Evolutionary conservation across 2,329 filamentous ascomycete genomes (phyloP), one percentile per base, ranked within the genome.

Genomic region (Colletotrichum melonis): DNA sequence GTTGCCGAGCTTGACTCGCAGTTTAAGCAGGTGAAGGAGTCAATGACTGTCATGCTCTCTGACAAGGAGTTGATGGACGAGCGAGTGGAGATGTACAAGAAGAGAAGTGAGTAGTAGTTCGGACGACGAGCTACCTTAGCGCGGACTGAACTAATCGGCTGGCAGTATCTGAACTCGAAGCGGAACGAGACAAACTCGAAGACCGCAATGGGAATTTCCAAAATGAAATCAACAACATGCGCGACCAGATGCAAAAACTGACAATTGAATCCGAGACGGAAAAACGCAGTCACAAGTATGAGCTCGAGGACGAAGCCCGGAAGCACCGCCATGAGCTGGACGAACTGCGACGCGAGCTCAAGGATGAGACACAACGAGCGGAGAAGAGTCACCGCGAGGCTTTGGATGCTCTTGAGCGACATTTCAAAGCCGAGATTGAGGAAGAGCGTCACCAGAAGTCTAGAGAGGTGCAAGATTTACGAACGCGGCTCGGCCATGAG

Each of bases 1-100:
- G 89, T 98, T 76, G 91, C 92, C 75, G 89, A 91, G 73, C 92
- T 98, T 84, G 94, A 97, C 78, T 86, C 87, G 22, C 88, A 96
- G 78, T 95, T 95, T 79, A 88, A 89, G 60, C 86, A 89, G 72
- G 87, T 98, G 74, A 92, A 93, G 78, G 88, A 92, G 71, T 92
- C 93, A 75, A 91, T 98, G 79, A 91, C 91, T 72, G 88, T 88
- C 38, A 92, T 93, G 26, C 88, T 92, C 12, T 89, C 88, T 54
- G 92, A 94, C 67, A 92, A 90, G 77, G 92, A 89, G 69, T 89
- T 87, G 5, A 86, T 95, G 74, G 94, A 96, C 77, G 93, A 97
- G 75, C 90, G 92, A 0, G 87, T 97, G 58, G 90, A 92, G 19
- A 78, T 94, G 11, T 93, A 94, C 76, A 97, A 96, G 80, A 88